phyloP scores from a whole-genome alignment of 2,329 filamentous ascomycete species.

The Clarireedia homoeocarpa region DNA sequence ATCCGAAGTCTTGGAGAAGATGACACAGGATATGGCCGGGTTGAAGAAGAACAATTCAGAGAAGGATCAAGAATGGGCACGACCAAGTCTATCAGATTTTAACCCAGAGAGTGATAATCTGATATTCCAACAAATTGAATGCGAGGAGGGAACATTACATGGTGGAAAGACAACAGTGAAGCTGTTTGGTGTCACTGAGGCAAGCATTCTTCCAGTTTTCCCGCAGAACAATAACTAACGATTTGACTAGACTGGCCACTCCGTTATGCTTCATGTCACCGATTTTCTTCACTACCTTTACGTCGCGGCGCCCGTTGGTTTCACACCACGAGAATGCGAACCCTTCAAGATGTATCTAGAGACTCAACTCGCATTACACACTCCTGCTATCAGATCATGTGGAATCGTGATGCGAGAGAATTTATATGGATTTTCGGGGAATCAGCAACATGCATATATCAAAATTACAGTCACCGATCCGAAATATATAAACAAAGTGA shows the following conservation, averaged over 20 bases:
- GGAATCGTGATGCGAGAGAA: slow-evolving; percentile 80
- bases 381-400: slow-evolving; percentile 70
- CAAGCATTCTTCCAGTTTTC: slow-evolving; percentile 27
- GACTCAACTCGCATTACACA: slow-evolving; percentile 63
- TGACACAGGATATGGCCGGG: slow-evolving; percentile 85
- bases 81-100: slow-evolving; percentile 54
- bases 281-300: slow-evolving; percentile 97
- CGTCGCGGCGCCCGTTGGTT: slow-evolving; percentile 76
- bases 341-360: slow-evolving; percentile 77
- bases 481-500: slow-evolving; percentile 70
- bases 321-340: slow-evolving; percentile 69
- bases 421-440: slow-evolving; percentile 90
- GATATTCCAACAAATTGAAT: slow-evolving; percentile 94
- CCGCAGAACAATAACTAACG: slow-evolving; percentile 12
- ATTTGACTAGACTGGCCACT: slow-evolving; percentile 58
- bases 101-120: slow-evolving; percentile 59
- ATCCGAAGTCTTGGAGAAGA: slow-evolving; percentile 86
- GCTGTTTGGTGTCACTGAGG: slow-evolving; percentile 87
- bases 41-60: slow-evolving; percentile 83
- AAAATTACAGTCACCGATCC: slow-evolving; percentile 91
- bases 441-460: slow-evolving; percentile 82
- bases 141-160: slow-evolving; percentile 76
- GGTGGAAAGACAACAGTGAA: slow-evolving; percentile 75
- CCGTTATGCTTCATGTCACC: slow-evolving; percentile 88
- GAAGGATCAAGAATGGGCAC: slow-evolving; percentile 87